A percentile compares a stretch with the other conserved stretches of the same genome.
Evolutionary conservation across 768 basidiomycete genomes (phyloP).

Genomic region (Suillus hirtellus): DNA sequence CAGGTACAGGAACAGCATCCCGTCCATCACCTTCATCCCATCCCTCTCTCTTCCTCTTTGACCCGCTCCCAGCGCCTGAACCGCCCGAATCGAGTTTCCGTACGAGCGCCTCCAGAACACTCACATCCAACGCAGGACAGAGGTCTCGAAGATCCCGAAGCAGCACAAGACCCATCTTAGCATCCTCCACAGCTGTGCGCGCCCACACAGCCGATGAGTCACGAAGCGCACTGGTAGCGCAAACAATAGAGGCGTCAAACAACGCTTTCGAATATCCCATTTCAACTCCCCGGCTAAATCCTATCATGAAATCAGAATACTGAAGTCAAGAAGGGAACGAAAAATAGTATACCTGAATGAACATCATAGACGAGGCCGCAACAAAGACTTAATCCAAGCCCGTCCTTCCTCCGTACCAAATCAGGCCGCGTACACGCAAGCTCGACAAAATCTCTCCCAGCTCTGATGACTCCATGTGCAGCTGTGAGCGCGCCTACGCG

Average conservation of each 20-base stretch:
- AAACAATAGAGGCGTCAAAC: slow-evolving; percentile 66
- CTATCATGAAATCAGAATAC: neutral
- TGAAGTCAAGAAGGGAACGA: neutral
- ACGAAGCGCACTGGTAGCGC: slow-evolving; percentile 61
- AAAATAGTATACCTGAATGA: neutral
- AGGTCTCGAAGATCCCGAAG: slow-evolving; percentile 31
- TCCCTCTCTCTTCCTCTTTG: slow-evolving; percentile 5
- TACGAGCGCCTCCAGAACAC: slow-evolving; percentile 2
- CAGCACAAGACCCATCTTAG: slow-evolving; percentile 45
- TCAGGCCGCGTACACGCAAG: slow-evolving; percentile 4
- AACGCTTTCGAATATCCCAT: slow-evolving; percentile 42
- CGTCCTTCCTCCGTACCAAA: slow-evolving; percentile 1
- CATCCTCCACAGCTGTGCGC: slow-evolving; percentile 46
- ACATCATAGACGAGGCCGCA: neutral
- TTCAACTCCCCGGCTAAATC: slow-evolving; percentile 1
- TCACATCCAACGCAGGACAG: slow-evolving; percentile 10
- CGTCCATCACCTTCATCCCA: slow-evolving; percentile 7
- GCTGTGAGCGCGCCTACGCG: slow-evolving; percentile 61
- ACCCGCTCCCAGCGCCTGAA: neutral
- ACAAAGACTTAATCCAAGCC: slow-evolving; percentile 6
- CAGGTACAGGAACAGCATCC: neutral
- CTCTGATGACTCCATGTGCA: slow-evolving; percentile 42
- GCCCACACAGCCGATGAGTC: slow-evolving; percentile 51
- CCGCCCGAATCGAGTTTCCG: neutral
- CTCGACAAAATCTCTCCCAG: neutral